Conservation (phyloP, 805 yeast genomes). For the Saccharomycopsis microspora region DNA sequence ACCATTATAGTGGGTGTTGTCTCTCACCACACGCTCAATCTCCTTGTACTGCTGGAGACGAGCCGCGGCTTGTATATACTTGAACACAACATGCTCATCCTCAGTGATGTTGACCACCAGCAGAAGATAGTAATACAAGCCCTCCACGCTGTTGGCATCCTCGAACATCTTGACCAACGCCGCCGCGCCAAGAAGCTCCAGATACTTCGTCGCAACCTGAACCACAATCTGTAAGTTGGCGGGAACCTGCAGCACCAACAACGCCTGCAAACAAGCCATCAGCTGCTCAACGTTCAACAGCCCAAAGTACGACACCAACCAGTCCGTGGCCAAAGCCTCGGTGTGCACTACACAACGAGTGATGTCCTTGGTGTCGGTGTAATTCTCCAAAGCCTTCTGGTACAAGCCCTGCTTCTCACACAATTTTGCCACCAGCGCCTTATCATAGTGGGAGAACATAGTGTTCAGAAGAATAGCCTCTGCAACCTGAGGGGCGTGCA, state of each 20-base stretch:
- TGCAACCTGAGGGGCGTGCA: slow-evolving; percentile 98
- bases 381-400: slow-evolving; percentile 94
- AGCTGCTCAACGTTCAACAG: slow-evolving; percentile 91
- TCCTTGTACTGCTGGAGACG: slow-evolving; percentile 83
- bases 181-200: slow-evolving; percentile 83
- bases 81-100: slow-evolving; percentile 90
- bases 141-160: slow-evolving; percentile 86
- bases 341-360: slow-evolving; percentile 91
- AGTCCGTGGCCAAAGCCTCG: slow-evolving; percentile 73
- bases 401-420: slow-evolving; percentile 93
- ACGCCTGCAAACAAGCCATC: slow-evolving; percentile 73
- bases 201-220: slow-evolving; percentile 93
- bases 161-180: slow-evolving; percentile 85
- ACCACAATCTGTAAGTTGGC: slow-evolving; percentile 88
- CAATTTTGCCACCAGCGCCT: slow-evolving; percentile 81
- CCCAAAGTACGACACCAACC: slow-evolving; percentile 90
- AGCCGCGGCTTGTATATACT: slow-evolving; percentile 92
- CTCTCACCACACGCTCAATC: slow-evolving; percentile 91
- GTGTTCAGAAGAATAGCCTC: slow-evolving; percentile 95
- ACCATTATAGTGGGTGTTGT: slow-evolving; percentile 88
- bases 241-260: slow-evolving; percentile 67
- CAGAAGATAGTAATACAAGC: slow-evolving; percentile 86
- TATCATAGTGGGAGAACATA: slow-evolving; percentile 93
- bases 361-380: slow-evolving; percentile 88
- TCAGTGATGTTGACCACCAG: slow-evolving; percentile 89